These are phyloP conservation scores for Vitis rotundifolia DNA, from an alignment of 164 flowering plant species.

Conservation along the genomic window DNA sequence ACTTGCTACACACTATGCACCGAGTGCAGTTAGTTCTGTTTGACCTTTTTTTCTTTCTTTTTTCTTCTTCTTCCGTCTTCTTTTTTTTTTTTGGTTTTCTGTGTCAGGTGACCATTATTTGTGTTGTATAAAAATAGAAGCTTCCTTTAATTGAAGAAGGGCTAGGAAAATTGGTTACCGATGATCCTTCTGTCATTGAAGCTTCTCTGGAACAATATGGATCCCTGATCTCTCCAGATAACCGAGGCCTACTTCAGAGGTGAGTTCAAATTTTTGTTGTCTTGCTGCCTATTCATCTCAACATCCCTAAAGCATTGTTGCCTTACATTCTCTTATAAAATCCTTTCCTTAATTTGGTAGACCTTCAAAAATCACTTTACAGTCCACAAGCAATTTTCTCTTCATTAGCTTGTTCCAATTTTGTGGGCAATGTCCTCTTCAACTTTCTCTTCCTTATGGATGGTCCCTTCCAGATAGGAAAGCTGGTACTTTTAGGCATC, in stretches of 20 bases:
- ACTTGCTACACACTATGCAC: conserved; percentile 48
- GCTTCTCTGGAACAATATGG: conserved; percentile 30
- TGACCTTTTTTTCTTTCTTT: background rate
- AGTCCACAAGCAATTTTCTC: no score
- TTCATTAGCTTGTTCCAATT: no score
- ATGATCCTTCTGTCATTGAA: conserved; percentile 54
- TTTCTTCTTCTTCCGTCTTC: background rate
- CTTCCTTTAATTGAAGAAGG: conserved; percentile 38
- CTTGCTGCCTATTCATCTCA: no score
- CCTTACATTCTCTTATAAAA: no score
- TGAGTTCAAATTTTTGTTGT: conserved; percentile 3
- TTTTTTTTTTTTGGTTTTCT: background rate
- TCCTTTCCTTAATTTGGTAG: no score
- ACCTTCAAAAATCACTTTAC: no score
- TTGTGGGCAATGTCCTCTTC: no score
- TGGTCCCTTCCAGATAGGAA: no score
- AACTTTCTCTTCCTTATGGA: no score
- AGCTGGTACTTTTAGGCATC: no score
- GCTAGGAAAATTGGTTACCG: conserved; percentile 43
- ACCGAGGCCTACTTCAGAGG: conserved; percentile 36
- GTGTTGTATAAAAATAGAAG: conserved; percentile 15
- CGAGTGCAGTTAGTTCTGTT: conserved; percentile 22
- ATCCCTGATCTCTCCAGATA: conserved; percentile 31
- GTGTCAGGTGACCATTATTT: background rate
- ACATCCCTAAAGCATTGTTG: no score